Evolutionary conservation across 192 early-diverging fungal genomes (phyloP).

Genomic region (Oehlia diaphana): DNA sequence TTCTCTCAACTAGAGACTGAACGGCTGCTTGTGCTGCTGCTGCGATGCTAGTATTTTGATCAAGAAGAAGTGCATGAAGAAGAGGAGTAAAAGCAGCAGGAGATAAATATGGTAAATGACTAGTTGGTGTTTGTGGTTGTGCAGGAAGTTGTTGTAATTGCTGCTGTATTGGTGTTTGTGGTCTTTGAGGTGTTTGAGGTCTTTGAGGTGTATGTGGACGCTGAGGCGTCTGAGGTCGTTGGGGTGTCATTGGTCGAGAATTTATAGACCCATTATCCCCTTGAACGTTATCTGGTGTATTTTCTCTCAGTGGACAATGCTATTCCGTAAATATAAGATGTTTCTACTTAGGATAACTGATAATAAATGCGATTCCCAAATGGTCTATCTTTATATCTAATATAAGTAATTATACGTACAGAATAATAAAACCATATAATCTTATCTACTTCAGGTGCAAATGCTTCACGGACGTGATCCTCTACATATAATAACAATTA

Average conservation of each 20-base stretch:
- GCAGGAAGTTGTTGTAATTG: background rate
- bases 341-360: background rate
- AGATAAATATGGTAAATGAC: slow-evolving; percentile 36
- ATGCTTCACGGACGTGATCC: slow-evolving; percentile 45
- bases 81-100: slow-evolving; percentile 43
- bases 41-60: slow-evolving; percentile 56
- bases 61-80: slow-evolving; percentile 52
- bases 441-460: slow-evolving; percentile 47
- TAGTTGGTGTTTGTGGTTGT: slow-evolving; percentile 20
- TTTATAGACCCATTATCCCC: background rate
- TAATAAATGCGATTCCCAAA: background rate
- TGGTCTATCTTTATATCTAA: too few species aligned
- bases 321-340: background rate
- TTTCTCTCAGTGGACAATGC: slow-evolving; percentile 13
- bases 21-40: slow-evolving; percentile 47
- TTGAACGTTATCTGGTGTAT: slow-evolving; percentile 5
- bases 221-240: slow-evolving; percentile 17
- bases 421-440: slow-evolving; percentile 48
- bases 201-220: background rate
- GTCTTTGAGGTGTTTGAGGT: slow-evolving; percentile 25
- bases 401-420: slow-evolving; percentile 30
- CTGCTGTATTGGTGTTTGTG: slow-evolving; percentile 24
- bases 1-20: slow-evolving; percentile 42
- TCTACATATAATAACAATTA: slow-evolving; percentile 14
- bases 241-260: background rate